Base-by-base conservation (phyloP, 108 stramenopile species). In the Craspedostauros australis region DNA sequence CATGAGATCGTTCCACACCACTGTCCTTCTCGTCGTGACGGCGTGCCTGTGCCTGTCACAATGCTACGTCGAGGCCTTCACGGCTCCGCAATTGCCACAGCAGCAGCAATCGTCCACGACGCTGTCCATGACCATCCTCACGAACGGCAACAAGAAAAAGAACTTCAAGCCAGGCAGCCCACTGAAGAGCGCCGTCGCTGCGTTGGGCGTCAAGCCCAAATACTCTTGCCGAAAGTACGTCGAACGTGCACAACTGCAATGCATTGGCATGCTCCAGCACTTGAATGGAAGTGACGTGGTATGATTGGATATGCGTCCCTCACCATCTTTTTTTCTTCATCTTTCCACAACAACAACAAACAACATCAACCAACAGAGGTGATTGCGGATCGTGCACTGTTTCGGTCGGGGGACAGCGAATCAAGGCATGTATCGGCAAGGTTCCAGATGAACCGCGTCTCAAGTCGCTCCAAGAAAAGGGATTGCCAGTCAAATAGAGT, bases 401-500 rank as follows among this genome's bases (percentile, higher is more conserved):
- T 1, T 62, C 70, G 12, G 77, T 92, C 24, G 90, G 84, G 32
- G 90, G 90, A 9, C 66, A 77, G 25, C 69, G 80, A 9, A 71
- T 83, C 40, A 85, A 84, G 46, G 71, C 90, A 15, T 92, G 86
- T 50, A 77, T 83, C 3, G 89, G 76, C 30, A 91, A 91, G 50
- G 89, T 91, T 15, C 89, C 89, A 27, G 70, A 80, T 1, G 81
- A 75, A 40, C 89, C 89, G 3, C 79, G 48, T 46, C 63, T 91
- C 39, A 87, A 87, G 43, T 83, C 81, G 22, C 62, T 91, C 32
- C 77, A 82, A 50, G 89, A 91, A 52, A 91, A 91, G 57, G 89
- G 89, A 37, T 68, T 91, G 28, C 82, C 78, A 57, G 52, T 90
- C 24, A 37, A 46, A 46, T 68, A 54, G 30, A n/a, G n/a, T n/a